Evolutionary conservation across 331 rosid species (phyloP).

Genomic region (Pyrus hybrid): DNA sequence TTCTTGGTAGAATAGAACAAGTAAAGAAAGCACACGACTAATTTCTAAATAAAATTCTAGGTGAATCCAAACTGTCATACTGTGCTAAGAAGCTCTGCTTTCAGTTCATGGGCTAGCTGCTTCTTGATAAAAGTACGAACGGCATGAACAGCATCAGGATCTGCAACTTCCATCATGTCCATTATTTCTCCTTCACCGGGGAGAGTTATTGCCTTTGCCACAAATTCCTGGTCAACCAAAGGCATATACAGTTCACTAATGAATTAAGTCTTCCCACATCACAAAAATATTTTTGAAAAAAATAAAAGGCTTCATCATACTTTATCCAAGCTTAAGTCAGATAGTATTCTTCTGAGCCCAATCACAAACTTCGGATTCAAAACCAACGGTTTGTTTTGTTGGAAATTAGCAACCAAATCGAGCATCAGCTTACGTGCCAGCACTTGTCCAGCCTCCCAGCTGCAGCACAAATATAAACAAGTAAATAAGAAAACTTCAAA

Average conservation of each 20-base stretch:
- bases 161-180: conserved; percentile 96
- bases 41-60: background rate
- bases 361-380: conserved; percentile 62
- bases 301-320: conserved; percentile 25
- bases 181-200: conserved; percentile 98
- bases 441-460: conserved; percentile 99
- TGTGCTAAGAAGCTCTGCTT: conserved; percentile 54
- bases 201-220: conserved; percentile 82
- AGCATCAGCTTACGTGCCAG: conserved; percentile 90
- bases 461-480: conserved; percentile 26
- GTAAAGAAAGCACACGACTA: background rate
- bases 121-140: conserved; percentile 81
- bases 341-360: conserved; percentile 61
- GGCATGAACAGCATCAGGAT: conserved; percentile 90
- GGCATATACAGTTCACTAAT: background rate
- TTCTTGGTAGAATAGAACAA: background rate
- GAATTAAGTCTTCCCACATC: background rate
- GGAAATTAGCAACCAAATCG: conserved; percentile 66
- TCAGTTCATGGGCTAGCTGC: conserved; percentile 78
- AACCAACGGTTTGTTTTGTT: conserved; percentile 77
- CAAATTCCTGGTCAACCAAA: conserved; percentile 59
- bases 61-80: conserved; percentile 38
- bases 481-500: conserved; percentile 4
- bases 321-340: conserved; percentile 76
- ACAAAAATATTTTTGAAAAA: background rate